Evolutionary conservation across 202 grass and related monocot species (phyloP).

Genomic region (Carex arenaria): DNA sequence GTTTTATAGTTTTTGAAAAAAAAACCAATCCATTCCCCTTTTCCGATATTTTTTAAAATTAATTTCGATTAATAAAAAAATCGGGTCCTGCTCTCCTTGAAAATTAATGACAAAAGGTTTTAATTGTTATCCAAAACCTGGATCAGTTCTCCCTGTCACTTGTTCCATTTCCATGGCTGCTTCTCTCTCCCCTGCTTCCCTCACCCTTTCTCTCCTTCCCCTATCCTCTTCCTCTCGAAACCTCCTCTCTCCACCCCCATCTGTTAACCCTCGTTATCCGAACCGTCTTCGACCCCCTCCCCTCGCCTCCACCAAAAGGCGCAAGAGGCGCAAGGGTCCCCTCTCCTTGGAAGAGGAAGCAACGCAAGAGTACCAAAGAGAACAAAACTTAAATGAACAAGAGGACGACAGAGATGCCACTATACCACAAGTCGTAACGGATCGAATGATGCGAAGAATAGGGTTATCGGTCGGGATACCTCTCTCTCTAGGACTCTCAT

Average conservation of each 20-base stretch:
- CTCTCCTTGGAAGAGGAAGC: conserved; percentile 18
- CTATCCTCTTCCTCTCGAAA: background rate
- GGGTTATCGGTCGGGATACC: conserved; percentile 63
- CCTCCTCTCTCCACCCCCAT: background rate
- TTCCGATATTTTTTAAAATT: no score
- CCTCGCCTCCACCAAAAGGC: conserved; percentile 23
- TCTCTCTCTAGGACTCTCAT: conserved; percentile 56
- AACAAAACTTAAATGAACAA: background rate
- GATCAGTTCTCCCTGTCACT: background rate
- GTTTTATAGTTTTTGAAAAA: no score
- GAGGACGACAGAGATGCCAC: conserved; percentile 29
- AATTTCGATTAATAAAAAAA: no score
- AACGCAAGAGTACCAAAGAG: background rate
- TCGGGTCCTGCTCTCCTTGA: background rate
- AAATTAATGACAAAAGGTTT: background rate
- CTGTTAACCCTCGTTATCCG: background rate
- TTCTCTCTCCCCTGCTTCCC: conserved; percentile 2
- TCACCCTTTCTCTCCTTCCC: conserved; percentile 1
- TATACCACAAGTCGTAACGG: conserved; percentile 86
- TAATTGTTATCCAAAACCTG: conserved; percentile 3
- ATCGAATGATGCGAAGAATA: conserved; percentile 84
- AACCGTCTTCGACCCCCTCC: background rate
- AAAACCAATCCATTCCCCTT: no score
- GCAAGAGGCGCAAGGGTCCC: conserved; percentile 4
- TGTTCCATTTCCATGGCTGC: conserved; percentile 3